A percentile compares a stretch with the other conserved stretches of the same genome.
phyloP scores from a whole-genome alignment of 495 filamentous ascomycete genomes.

The Neohortaea acidophila region DNA sequence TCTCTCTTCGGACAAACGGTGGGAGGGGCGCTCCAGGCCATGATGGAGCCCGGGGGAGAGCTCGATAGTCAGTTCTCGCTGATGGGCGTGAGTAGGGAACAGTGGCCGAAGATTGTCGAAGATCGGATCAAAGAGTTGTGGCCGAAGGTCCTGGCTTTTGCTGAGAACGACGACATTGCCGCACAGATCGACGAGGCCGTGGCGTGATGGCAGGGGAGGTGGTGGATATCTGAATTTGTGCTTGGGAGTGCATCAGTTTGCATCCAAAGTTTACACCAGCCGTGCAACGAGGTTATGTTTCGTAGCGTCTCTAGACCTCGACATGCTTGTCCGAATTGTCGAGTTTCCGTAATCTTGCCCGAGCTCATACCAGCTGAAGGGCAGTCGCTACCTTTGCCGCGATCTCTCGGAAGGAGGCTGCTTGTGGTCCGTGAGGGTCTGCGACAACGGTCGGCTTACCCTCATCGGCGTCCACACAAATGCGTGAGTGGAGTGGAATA shows the following conservation, averaged over 20 bases:
- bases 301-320: no score
- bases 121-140: slow-evolving; percentile 3
- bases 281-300: no score
- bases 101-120: background rate
- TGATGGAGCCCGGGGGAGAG: slow-evolving; percentile 5
- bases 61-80: slow-evolving; percentile 1
- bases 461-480: slow-evolving; percentile 77
- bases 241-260: no score
- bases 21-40: slow-evolving; percentile 10
- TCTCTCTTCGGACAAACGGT: slow-evolving; percentile 23
- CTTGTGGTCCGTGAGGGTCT: slow-evolving; percentile 57
- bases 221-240: no score
- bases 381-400: background rate
- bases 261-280: no score
- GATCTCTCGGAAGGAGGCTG: slow-evolving; percentile 44
- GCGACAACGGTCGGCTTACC: slow-evolving; percentile 85
- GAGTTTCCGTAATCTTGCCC: no score
- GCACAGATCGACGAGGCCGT: slow-evolving; percentile 4
- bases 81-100: background rate
- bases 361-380: background rate
- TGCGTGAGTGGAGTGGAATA: slow-evolving; percentile 71
- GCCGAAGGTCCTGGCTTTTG: slow-evolving; percentile 4
- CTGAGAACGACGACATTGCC: background rate
- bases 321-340: no score
- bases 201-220: slow-evolving; percentile 26